Evolutionary conservation across 805 yeast genomes (phyloP), one percentile per base, ranked within the genome.

Genomic region (Deakozyma indianensis): DNA sequence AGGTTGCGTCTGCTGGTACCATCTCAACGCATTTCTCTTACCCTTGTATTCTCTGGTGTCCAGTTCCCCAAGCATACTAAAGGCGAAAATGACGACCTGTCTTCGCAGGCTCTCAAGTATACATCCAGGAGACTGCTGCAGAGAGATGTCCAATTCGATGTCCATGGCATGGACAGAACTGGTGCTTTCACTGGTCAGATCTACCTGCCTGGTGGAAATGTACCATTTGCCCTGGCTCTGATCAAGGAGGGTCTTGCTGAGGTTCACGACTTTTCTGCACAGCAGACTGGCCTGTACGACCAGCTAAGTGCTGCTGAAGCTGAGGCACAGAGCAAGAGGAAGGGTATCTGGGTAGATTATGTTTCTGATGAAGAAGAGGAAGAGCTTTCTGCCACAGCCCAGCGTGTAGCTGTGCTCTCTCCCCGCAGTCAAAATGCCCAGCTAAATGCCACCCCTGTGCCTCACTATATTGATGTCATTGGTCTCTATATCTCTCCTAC

Each of bases 141-240:
- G 64, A 74, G 86, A 57, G 84, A 78, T 50, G 83, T 85, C 40
- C 77, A 74, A 51, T 65, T 85, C 51, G 80, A 80, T 45, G 72
- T 85, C 20, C 74, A 74, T 51, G 79, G 74, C 47, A 73, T 74
- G 44, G 95, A 86, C 59, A 82, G 78, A 56, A 68, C 79, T 46
- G 95, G 95, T 47, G 84, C 83, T 0, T 86, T 86, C 56, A 75
- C 83, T 56, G 92, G 94, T 42, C 75, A 78, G 55, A 54, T 83
- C 44, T 81, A 65, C 56, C 55, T 75, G 9, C 73, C 71, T 14
- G 60, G 61, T 5, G 45, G 48, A 23, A 54, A 54, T 32, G 57
- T 51, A 20, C 44, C 59, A 5, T 54, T 63, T 40, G 88, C 81
- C 54, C 64, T 70, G 14, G 60, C 65, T 20, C 66, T 85, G 45